Base-by-base conservation (phyloP, 192 early-diverging fungal species). In the Coemansia sp. region DNA sequence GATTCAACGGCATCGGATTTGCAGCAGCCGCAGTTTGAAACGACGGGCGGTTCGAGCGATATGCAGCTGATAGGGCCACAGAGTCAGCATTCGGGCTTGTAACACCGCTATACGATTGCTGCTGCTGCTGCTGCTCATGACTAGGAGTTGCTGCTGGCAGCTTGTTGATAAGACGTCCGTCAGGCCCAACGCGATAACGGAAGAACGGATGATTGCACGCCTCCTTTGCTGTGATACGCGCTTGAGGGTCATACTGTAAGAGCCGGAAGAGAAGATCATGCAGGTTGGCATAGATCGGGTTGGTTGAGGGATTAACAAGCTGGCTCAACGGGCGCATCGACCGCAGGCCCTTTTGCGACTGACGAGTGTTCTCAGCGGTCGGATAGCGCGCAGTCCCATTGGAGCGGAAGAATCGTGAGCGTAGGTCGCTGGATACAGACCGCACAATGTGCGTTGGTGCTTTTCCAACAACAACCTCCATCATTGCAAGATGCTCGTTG, bases 401-500 rank as follows among this genome's bases (percentile, higher is more conserved):
- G 16, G 69, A 60, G 37, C 69, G 73, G 74, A 75, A 80, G 63
- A 83, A 85, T 65, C 71, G 67, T 23, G 63, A 48, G 37, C 75
- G 79, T 64, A 76, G 60, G 41, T 74, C 74, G 9, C 60, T 64
- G 18, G 74, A 52, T 2, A 87, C 81, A 15, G 74, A 64, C 19
- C 83, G 80, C 12, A 91, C 83, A 43, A 95, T 85, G 53, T 86
- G 72, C 0, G 81, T 71, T 2, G 95, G 93, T 32, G 96, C 85
- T 39, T 74, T 76, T 5, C 97, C 97, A 19, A 98, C 80, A 0
- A 95, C 90, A 0, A 84, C 76, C 74, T 99, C 90, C 95, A 99
- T 99, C 94, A 99, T 94, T 12, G 92, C 92, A 67, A 99, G 77
- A 77, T 99, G 97, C 72, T 99, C 97, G 63, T 95, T 76, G 84